These are phyloP conservation scores for Ogataea hybrid DNA, from an alignment of 1,139 yeast species.

Conservation along the genomic window DNA sequence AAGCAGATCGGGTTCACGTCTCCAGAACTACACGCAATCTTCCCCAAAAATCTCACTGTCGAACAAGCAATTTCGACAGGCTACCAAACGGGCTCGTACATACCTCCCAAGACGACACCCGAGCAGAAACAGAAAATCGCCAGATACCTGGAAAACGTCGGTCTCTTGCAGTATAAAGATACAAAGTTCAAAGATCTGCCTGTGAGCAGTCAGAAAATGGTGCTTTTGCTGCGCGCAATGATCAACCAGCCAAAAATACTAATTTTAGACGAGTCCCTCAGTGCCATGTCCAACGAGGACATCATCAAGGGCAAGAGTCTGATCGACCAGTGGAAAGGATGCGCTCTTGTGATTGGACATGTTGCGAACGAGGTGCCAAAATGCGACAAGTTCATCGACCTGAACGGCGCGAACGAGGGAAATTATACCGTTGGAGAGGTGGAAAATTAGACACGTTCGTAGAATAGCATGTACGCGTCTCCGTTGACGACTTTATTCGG, in stretches of 20 bases:
- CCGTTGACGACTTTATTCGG: slow-evolving; percentile 39
- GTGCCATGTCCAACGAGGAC: slow-evolving; percentile 77
- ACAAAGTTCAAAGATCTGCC: slow-evolving; percentile 50
- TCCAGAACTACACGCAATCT: slow-evolving; percentile 87
- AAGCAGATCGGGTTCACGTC: slow-evolving; percentile 80
- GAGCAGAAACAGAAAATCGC: slow-evolving; percentile 38
- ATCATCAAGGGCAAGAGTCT: slow-evolving; percentile 64
- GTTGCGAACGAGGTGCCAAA: slow-evolving; percentile 59
- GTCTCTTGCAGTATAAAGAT: slow-evolving; percentile 35
- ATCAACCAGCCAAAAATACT: slow-evolving; percentile 74
- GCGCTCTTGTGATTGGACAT: slow-evolving; percentile 79
- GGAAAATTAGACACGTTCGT: slow-evolving; percentile 42
- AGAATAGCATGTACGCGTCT: slow-evolving; percentile 74
- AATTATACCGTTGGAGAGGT: slow-evolving; percentile 30
- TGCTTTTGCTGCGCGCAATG: slow-evolving; percentile 71
- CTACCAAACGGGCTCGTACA: slow-evolving; percentile 58
- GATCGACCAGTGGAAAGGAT: slow-evolving; percentile 58
- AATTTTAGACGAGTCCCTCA: slow-evolving; percentile 89
- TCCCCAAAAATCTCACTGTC: slow-evolving; percentile 58
- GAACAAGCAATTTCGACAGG: slow-evolving; percentile 72
- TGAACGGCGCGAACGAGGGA: slow-evolving; percentile 34
- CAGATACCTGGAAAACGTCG: slow-evolving; percentile 36
- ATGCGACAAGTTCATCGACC: slow-evolving; percentile 48
- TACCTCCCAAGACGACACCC: slow-evolving; percentile 39
- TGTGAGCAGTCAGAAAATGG: slow-evolving; percentile 76